phyloP scores from a whole-genome alignment of 192 early-diverging fungal genomes.

The Rhizophagus clarus region DNA sequence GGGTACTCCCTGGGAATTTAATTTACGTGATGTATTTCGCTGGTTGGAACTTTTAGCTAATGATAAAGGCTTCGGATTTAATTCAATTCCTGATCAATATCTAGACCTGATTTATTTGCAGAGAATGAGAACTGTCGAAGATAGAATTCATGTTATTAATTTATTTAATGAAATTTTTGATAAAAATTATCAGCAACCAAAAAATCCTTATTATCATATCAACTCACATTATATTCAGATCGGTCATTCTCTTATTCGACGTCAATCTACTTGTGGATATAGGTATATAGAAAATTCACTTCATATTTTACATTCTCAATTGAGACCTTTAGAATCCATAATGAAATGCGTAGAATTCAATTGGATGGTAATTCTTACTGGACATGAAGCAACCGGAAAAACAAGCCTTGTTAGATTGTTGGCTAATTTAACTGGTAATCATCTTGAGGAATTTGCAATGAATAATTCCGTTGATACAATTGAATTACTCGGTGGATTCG shows the following conservation, averaged over 20 bases:
- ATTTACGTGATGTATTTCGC: slow-evolving; percentile 94
- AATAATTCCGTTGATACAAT: slow-evolving; percentile 92
- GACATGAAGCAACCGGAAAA: slow-evolving; percentile 84
- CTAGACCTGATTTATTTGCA: slow-evolving; percentile 87
- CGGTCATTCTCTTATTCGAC: slow-evolving; percentile 62
- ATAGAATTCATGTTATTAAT: slow-evolving; percentile 62
- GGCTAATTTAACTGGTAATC: slow-evolving; percentile 79
- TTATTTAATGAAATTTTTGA: slow-evolving; percentile 63
- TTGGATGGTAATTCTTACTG: slow-evolving; percentile 92
- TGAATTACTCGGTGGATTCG: slow-evolving; percentile 96
- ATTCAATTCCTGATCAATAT: slow-evolving; percentile 63
- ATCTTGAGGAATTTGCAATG: slow-evolving; percentile 92
- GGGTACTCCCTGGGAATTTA: slow-evolving; percentile 98
- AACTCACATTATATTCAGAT: slow-evolving; percentile 56
- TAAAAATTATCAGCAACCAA: slow-evolving; percentile 38
- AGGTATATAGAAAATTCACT: slow-evolving; percentile 51
- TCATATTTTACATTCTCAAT: slow-evolving; percentile 66
- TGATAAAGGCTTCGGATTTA: slow-evolving; percentile 42
- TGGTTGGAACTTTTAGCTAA: slow-evolving; percentile 86
- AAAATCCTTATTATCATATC: slow-evolving; percentile 52
- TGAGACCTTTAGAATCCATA: slow-evolving; percentile 73
- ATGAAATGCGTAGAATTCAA: slow-evolving; percentile 86
- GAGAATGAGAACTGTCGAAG: slow-evolving; percentile 81
- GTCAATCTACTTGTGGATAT: slow-evolving; percentile 38
- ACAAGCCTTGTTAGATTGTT: slow-evolving; percentile 84